These are phyloP conservation scores for Kitagawia praeruptora DNA, from an alignment of 129 eudicot genomes.

Conservation along the genomic window DNA sequence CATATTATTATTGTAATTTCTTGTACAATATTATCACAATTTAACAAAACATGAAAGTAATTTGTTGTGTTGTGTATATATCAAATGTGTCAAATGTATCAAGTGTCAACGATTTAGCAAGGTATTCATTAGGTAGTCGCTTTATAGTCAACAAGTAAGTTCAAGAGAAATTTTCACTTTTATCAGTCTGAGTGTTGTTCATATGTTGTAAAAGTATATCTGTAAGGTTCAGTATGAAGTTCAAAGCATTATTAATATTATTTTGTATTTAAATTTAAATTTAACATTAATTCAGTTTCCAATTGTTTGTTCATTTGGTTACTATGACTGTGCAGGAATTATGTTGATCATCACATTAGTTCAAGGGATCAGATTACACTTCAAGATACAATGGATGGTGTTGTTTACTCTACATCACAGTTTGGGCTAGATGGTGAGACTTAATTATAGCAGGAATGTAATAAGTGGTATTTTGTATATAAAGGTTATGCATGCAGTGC, in stretches of 20 bases:
- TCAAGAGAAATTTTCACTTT: background rate
- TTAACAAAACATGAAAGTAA: background rate
- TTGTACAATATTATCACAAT: background rate
- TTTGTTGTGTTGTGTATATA: background rate
- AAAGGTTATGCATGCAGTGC: background rate
- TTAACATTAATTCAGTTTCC: conserved; percentile 6
- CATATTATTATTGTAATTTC: background rate
- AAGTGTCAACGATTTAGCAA: background rate
- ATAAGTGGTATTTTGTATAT: background rate
- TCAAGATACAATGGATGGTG: conserved; percentile 94
- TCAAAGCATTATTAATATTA: background rate
- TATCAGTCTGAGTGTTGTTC: background rate
- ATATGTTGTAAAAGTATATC: background rate
- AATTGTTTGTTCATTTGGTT: conserved; percentile 12
- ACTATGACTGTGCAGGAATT: conserved; percentile 57
- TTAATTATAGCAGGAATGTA: background rate
- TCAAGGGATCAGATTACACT: conserved; percentile 95
- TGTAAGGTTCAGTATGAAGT: background rate
- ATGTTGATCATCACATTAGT: conserved; percentile 92
- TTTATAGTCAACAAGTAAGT: background rate
- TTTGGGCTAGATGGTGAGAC: conserved; percentile 93
- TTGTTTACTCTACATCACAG: conserved; percentile 81
- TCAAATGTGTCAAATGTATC: no score
- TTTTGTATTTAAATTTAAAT: background rate
- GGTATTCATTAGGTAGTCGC: background rate